These are phyloP conservation scores for Globisporangium spiculum DNA, from an alignment of 352 stramenopile species.

Conservation along the genomic window DNA sequence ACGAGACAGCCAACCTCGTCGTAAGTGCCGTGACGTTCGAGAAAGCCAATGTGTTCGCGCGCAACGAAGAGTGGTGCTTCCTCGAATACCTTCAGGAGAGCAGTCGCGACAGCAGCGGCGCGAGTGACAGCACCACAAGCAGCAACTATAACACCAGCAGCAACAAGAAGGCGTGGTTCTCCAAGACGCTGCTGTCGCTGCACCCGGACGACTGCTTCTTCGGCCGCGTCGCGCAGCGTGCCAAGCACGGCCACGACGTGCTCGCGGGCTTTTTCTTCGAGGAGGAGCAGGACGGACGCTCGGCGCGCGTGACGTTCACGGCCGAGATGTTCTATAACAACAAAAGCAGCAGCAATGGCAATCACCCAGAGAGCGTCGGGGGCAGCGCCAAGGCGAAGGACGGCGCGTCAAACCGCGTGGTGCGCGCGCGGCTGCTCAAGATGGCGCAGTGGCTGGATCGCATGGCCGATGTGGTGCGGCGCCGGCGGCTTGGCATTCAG, in stretches of 20 bases:
- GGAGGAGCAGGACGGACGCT: constrained; percentile 27
- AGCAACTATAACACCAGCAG: background rate
- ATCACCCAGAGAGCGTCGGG: no score
- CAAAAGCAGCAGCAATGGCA: background rate
- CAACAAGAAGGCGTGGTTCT: constrained; percentile 20
- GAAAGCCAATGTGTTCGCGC: constrained; percentile 31
- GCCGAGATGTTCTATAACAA: constrained; percentile 27
- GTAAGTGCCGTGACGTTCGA: constrained; percentile 42
- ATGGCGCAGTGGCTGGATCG: constrained; percentile 24
- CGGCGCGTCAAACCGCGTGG: constrained; percentile 12
- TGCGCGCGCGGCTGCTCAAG: constrained; percentile 19
- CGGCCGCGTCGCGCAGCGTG: constrained; percentile 5
- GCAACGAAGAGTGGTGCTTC: constrained; percentile 40
- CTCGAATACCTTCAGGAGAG: constrained; percentile 23
- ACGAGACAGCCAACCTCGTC: constrained; percentile 26
- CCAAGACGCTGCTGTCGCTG: constrained; percentile 32
- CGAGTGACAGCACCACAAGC: background rate
- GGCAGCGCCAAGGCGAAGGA: background rate
- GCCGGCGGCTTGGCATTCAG: constrained; percentile 49
- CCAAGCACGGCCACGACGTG: constrained; percentile 35
- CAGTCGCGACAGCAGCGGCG: background rate
- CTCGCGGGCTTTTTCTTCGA: constrained; percentile 46
- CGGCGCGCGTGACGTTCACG: constrained; percentile 41
- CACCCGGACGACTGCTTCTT: constrained; percentile 19
- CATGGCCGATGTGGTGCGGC: constrained; percentile 35